These are phyloP conservation scores for Meyerozyma athensensis DNA, from an alignment of 1,139 yeast genomes.

Conservation along the genomic window DNA sequence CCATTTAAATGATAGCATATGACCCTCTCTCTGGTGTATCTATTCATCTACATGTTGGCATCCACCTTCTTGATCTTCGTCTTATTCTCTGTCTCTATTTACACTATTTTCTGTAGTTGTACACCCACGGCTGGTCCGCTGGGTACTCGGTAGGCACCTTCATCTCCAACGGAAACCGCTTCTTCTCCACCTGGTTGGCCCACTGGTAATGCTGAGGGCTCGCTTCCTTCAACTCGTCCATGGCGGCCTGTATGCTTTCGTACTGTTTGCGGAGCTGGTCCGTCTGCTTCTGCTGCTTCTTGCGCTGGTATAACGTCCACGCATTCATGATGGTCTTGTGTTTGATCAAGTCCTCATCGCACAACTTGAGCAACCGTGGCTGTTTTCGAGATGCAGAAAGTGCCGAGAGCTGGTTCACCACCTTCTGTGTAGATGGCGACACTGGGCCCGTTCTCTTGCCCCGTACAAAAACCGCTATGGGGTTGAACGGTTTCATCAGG, in stretches of 20 bases:
- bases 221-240: constrained; percentile 57
- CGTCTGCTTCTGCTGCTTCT: constrained; percentile 39
- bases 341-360: constrained; percentile 78
- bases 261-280: constrained; percentile 58
- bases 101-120: constrained; percentile 38
- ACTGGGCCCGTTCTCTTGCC: constrained; percentile 35
- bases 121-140: constrained; percentile 79
- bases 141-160: constrained; percentile 91
- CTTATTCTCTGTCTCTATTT: background rate
- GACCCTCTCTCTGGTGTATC: too few relatives aligned
- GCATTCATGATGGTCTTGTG: constrained; percentile 83
- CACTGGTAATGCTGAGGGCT: constrained; percentile 48
- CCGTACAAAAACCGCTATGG: constrained; percentile 23
- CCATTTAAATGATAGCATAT: too few relatives aligned
- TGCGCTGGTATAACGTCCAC: constrained; percentile 63
- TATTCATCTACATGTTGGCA: constrained; percentile 8
- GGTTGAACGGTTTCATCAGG: constrained; percentile 2
- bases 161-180: constrained; percentile 70
- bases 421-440: constrained; percentile 59
- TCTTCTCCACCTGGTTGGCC: constrained; percentile 47
- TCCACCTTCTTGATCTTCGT: background rate
- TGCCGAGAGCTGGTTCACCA: constrained; percentile 76
- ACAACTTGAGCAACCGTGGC: constrained; percentile 72
- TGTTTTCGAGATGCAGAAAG: constrained; percentile 83
- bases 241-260: constrained; percentile 63